Evolutionary conservation across 2,329 filamentous ascomycete species (phyloP), one percentile per base, ranked within the genome.

Genomic region (Trichoderma koningiopsis): DNA sequence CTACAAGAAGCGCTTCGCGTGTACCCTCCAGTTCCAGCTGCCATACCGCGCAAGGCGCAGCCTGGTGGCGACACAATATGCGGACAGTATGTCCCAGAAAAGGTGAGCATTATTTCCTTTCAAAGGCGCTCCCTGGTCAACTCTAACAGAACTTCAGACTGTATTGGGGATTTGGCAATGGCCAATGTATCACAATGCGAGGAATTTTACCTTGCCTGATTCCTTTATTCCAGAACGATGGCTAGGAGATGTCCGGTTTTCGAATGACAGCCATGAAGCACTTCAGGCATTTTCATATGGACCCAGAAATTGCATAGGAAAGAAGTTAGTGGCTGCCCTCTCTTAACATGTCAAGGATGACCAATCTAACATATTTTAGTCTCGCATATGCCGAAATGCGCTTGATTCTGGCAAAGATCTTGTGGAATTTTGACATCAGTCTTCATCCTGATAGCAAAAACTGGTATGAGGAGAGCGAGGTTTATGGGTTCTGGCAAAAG

Each of bases 1-100:
- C 80, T 87, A 37, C 81, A 81, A 62, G 85, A 87, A 72, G 81
- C 80, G 0, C 75, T 86, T n/a, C 79, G 85, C 0, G 79, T 86
- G 22, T 81, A 79, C 69, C 82, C 83, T 2, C 83, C 83, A 0
- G 79, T 83, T 0, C 78, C 79, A 4, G 80, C 80, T 1, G 73
- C 80, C 10, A 76, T 81, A 49, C 3, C 81, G 80, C 69, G 77
- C 70, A 74, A 76, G 6, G 75, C 76, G 1, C 76, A 77, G 0
- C 59, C 70, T 0, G 72, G 68, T 0, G 78, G 78, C 4, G 77
- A 79, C 24, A 69, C 0, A 0, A 75, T 82, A 58, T 72, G 73
- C 14, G 77, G 76, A 24, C 22, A 70, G 5, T 77, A 72, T 14
- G 72, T 83, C 1, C 78, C 80, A 1, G 75, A 76, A 64, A 74